phyloP scores from a whole-genome alignment of 192 early-diverging fungal genomes.

The Gamsiella multidivaricata region DNA sequence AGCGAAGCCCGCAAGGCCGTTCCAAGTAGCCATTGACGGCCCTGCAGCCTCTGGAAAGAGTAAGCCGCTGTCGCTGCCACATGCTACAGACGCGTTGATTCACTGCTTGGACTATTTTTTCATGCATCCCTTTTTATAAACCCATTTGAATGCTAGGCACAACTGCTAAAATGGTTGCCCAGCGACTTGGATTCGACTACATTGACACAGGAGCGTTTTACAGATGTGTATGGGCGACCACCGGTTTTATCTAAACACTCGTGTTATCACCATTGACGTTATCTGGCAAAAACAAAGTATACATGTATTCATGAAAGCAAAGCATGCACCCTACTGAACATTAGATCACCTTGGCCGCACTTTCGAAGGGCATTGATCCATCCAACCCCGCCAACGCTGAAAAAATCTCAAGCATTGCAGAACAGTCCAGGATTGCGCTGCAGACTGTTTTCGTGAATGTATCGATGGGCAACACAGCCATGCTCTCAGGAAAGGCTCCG shows the following conservation, averaged over 20 bases:
- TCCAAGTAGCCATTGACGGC: slow-evolving; percentile 84
- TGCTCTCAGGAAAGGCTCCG: neutral
- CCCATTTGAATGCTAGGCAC: slow-evolving; percentile 50
- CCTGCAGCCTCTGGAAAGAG: slow-evolving; percentile 87
- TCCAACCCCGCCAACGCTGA: slow-evolving; percentile 31
- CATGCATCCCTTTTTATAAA: neutral
- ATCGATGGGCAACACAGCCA: neutral
- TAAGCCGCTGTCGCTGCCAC: slow-evolving; percentile 23
- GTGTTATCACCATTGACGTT: too few species aligned
- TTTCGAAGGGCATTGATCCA: slow-evolving; percentile 53
- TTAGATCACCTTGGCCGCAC: slow-evolving; percentile 58
- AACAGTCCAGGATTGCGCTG: slow-evolving; percentile 2
- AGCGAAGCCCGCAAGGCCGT: slow-evolving; percentile 22
- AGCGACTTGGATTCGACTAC: slow-evolving; percentile 73
- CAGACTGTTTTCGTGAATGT: slow-evolving; percentile 8
- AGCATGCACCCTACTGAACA: too few species aligned
- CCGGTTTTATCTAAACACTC: too few species aligned
- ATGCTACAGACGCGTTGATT: too few species aligned
- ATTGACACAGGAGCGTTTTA: slow-evolving; percentile 84
- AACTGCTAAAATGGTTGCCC: slow-evolving; percentile 78
- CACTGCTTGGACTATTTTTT: neutral
- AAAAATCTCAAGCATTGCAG: slow-evolving; percentile 51
- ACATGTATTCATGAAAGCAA: too few species aligned
- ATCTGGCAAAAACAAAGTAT: too few species aligned
- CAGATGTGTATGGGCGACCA: slow-evolving; percentile 51